Conservation (phyloP, 176 grass and related monocot species). For the Zizania latifolia region DNA sequence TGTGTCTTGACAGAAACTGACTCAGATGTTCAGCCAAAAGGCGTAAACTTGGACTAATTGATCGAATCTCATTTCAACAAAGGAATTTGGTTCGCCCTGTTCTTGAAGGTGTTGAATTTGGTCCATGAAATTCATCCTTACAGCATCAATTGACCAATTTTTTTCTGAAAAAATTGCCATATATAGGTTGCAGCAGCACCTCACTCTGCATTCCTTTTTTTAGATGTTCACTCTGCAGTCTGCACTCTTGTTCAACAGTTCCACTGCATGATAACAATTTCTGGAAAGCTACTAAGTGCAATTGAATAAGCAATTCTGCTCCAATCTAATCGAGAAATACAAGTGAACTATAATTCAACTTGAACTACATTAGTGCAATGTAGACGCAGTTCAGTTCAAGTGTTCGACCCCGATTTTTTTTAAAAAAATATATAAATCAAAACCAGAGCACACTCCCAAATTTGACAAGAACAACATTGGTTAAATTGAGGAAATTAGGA, state of each 20-base stretch:
- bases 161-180: neutral
- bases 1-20: neutral
- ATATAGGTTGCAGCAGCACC: neutral
- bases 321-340: neutral
- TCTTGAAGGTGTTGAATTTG: neutral
- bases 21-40: neutral
- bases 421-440: too few relatives aligned
- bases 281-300: neutral
- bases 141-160: neutral
- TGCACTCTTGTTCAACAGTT: neutral
- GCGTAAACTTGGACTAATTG: neutral
- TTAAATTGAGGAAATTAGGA: neutral
- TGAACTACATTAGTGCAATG: neutral
- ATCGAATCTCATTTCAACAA: neutral
- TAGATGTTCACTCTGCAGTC: too few relatives aligned
- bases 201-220: neutral
- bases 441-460: neutral
- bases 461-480: neutral
- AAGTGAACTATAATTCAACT: neutral
- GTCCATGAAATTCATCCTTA: neutral
- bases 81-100: neutral
- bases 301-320: neutral
- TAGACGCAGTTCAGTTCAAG: neutral
- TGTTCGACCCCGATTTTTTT: too few relatives aligned
- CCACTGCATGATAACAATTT: neutral